These are phyloP conservation scores for Dictyophora rubrovolvata DNA, from an alignment of 768 basidiomycete genomes.

Conservation along the genomic window DNA sequence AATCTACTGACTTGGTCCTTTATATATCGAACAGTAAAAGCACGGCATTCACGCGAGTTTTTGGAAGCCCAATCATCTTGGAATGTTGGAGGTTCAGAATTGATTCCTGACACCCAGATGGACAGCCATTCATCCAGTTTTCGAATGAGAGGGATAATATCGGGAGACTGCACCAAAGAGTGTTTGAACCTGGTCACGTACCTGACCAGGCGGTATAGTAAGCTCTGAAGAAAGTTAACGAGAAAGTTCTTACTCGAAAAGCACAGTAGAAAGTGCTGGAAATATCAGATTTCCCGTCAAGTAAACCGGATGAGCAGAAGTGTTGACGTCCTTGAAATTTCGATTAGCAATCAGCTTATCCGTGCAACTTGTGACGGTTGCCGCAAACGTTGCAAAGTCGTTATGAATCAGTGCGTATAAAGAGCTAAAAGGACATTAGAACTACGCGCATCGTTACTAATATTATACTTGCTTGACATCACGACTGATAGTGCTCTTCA, in stretches of 20 bases:
- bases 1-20: slow-evolving; percentile 31
- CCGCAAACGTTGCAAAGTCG: slow-evolving; percentile 27
- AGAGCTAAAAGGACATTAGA: slow-evolving; percentile 23
- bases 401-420: slow-evolving; percentile 37
- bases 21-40: slow-evolving; percentile 27
- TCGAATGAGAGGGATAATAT: slow-evolving; percentile 30
- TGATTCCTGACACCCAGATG: slow-evolving; percentile 36
- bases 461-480: slow-evolving; percentile 36
- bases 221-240: not conserved
- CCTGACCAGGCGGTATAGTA: slow-evolving; percentile 21
- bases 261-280: slow-evolving; percentile 33
- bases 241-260: slow-evolving; percentile 37
- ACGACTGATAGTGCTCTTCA: slow-evolving; percentile 44
- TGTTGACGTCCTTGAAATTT: slow-evolving; percentile 25
- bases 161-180: slow-evolving; percentile 35
- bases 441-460: not conserved
- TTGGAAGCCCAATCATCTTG: slow-evolving; percentile 29
- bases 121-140: slow-evolving; percentile 36
- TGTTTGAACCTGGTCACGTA: slow-evolving; percentile 51
- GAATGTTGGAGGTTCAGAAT: slow-evolving; percentile 30
- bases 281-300: slow-evolving; percentile 34
- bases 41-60: slow-evolving; percentile 21
- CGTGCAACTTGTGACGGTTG: slow-evolving; percentile 24
- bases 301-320: slow-evolving; percentile 1
- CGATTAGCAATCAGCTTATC: slow-evolving; percentile 18